Conservation (phyloP, 768 basidiomycete genomes). For the Pisolithus sp. region DNA sequence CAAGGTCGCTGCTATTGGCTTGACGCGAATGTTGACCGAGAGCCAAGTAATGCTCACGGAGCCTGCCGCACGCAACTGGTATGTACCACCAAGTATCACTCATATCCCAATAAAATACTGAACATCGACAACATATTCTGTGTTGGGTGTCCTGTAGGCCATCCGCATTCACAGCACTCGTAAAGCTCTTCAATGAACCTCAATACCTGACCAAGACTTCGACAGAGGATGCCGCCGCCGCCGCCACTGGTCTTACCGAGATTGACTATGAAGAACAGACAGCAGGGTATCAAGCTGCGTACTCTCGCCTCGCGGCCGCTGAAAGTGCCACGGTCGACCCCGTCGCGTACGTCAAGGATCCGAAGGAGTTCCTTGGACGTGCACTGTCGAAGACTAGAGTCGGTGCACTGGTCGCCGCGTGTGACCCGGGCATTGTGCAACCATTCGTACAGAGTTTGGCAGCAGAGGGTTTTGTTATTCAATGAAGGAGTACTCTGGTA, state of each 20-base stretch:
- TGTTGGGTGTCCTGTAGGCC: slow-evolving; percentile 46
- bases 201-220: slow-evolving; percentile 48
- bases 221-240: slow-evolving; percentile 41
- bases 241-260: slow-evolving; percentile 53
- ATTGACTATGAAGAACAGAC: slow-evolving; percentile 89
- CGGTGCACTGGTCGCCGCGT: slow-evolving; percentile 15
- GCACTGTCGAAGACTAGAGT: slow-evolving; percentile 24
- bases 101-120: not conserved
- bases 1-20: slow-evolving; percentile 76
- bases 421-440: slow-evolving; percentile 15
- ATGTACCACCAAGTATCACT: slow-evolving; percentile 8
- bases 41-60: slow-evolving; percentile 63
- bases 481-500: slow-evolving; percentile 3
- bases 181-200: slow-evolving; percentile 72
- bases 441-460: slow-evolving; percentile 29
- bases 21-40: slow-evolving; percentile 73
- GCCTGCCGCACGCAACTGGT: slow-evolving; percentile 65
- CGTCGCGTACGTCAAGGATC: slow-evolving; percentile 51
- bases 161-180: slow-evolving; percentile 57
- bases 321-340: slow-evolving; percentile 55
- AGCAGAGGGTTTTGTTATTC: slow-evolving; percentile 24
- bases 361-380: slow-evolving; percentile 47
- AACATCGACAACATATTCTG: not conserved
- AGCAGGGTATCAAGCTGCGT: slow-evolving; percentile 90
- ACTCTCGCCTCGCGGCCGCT: slow-evolving; percentile 83